Evolutionary conservation across 2,329 filamentous ascomycete species (phyloP), one percentile per base, ranked within the genome.

Genomic region (Pseudogymnoascus sp.): DNA sequence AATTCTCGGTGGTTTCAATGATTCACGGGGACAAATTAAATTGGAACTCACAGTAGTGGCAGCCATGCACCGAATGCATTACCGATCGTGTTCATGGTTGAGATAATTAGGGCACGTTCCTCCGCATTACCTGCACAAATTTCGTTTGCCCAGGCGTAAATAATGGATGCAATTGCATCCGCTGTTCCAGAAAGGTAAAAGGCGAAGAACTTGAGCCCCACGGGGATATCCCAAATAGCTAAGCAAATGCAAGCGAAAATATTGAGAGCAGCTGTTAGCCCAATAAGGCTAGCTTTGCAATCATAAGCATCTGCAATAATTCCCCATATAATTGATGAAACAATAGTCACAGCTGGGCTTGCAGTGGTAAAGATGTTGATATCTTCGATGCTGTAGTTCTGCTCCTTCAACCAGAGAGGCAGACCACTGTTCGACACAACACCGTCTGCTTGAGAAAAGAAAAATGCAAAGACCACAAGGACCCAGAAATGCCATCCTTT

Each of bases 31-130:
- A 25, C 18, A 33, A 14, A 28, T 28, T 11, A 41, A 57, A n/a
- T 18, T 33, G 25, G 6, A 60, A 62, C 61, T 62, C 38, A 62
- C 62, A 69, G 37, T 50, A 68, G 62, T 14, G 68, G 69, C 37
- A 69, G 61, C 68, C 68, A 71, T 43, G 69, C 65, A 25, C 68
- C 69, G 63, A 70, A 70, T 1, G 68, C 66, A 66, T 70, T 69
- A 1, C 73, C 72, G 15, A 75, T 61, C 0, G 73, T 75, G 68
- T 70, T 73, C 73, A 69, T 74, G 25, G 60, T 73, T 43, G 67
- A 70, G 25, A 72, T 71, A 57, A 72, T 68, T 12, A 72, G 63
- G 0, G 70, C 70, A 8, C 71, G 66, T 60, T 73, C 71, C 14
- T 70, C 71, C 20, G 71, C 70, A 53, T 71, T 71, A 35, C 70